Base-by-base conservation (phyloP, 2,329 filamentous ascomycete species). In the Fusarium circinatum region DNA sequence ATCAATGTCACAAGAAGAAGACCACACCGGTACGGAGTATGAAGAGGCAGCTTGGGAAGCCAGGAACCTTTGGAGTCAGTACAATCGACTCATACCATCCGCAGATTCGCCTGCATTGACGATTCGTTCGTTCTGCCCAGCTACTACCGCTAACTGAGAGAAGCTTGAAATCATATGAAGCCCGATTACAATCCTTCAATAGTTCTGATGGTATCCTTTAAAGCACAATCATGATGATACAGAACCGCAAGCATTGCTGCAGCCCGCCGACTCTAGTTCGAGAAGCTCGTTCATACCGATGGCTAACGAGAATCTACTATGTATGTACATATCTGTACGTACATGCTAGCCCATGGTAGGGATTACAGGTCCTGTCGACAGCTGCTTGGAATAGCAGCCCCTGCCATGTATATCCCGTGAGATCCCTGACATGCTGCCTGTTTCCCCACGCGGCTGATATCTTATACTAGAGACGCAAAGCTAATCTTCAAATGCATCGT, bases 401-500 rank as follows among this genome's bases (percentile, higher is more conserved):
- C 57, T 44, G 63, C 45, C 44, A 17, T 44, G 41, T 44, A 32
- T 36, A 67, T 57, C 65, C 49, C 68, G 61, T 58, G 55, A 70
- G 64, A 39, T 63, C 38, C 34, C 42, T 49, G 47, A 42, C 32
- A 71, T 59, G 68, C 59, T 67, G 39, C 36, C 45, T 41, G 49
- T 55, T 57, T 62, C 59, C 58, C 60, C 64, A 58, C 64, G 51
- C 49, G 48, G 41, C 49, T 69, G 42, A 47, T 45, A 47, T 65
- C 34, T 62, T 44, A 49, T 55, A 41, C n/a, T 55, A 68, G 63
- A 73, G 57, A 67, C 55, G 57, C 51, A 65, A 74, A 60, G 57
- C 73, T 74, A 64, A 74, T 62, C 59, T 70, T 70, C 44, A 68
- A 63, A 60, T 62, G 45, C 51, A 57, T 55, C 39, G 38, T 64